Percentiles rank a stretch among this genome's conserved stretches.
phyloP scores from a whole-genome alignment of 208 protist species.

The Naegleria lovaniensis region DNA sequence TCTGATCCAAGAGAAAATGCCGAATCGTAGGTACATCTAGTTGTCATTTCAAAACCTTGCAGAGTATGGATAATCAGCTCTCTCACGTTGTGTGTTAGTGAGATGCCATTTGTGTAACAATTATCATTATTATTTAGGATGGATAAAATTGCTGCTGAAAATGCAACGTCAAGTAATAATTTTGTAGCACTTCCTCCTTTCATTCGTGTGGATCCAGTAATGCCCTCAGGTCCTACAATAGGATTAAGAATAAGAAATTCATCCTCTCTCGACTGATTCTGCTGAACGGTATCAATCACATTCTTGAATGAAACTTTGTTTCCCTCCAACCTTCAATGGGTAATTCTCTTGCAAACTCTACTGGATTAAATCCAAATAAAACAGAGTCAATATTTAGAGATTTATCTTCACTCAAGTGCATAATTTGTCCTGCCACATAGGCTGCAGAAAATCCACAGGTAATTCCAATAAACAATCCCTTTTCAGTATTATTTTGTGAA shows the following conservation, averaged over 20 bases:
- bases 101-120: too few species aligned
- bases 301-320: neutral
- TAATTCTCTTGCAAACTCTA: conserved; percentile 15
- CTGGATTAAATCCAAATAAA: conserved; percentile 44
- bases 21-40: neutral
- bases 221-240: conserved; percentile 42
- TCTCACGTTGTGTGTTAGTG: neutral
- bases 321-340: conserved; percentile 31
- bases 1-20: neutral
- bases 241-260: conserved; percentile 39
- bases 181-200: conserved; percentile 44
- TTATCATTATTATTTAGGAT: neutral
- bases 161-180: conserved; percentile 35
- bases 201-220: conserved; percentile 50
- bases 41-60: neutral
- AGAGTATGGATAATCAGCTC: neutral
- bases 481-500: neutral
- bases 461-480: conserved; percentile 40
- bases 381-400: neutral
- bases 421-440: conserved; percentile 41
- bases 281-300: neutral
- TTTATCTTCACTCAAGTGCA: neutral
- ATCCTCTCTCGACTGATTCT: neutral
- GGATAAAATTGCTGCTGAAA: conserved; percentile 7
- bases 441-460: conserved; percentile 45